Evolutionary conservation across 2,329 filamentous ascomycete species (phyloP).

Genomic region (Didymellaceae sp.): DNA sequence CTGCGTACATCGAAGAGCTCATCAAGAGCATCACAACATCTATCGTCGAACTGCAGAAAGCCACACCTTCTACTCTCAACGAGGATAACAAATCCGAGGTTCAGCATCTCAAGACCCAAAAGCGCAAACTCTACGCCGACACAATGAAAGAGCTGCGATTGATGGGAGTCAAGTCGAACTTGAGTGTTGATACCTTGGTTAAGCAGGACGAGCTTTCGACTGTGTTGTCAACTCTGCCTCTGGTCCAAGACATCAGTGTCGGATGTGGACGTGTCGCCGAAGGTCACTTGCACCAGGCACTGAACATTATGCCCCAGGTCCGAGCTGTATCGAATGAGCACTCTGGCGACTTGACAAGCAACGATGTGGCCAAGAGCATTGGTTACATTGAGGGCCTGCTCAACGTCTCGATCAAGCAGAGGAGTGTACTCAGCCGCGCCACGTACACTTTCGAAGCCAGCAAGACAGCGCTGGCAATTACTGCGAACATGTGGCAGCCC

Average conservation of each 20-base stretch:
- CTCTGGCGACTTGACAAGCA: slow-evolving; percentile 81
- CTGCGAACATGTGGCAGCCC: slow-evolving; percentile 37
- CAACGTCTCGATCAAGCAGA: slow-evolving; percentile 67
- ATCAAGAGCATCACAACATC: slow-evolving; percentile 70
- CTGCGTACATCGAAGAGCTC: slow-evolving; percentile 70
- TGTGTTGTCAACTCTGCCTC: slow-evolving; percentile 66
- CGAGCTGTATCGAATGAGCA: slow-evolving; percentile 74
- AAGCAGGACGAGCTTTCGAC: slow-evolving; percentile 74
- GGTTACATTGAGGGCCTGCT: slow-evolving; percentile 89
- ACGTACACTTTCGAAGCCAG: slow-evolving; percentile 46
- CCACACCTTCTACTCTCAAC: slow-evolving; percentile 79
- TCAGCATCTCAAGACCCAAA: slow-evolving; percentile 88
- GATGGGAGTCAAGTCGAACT: slow-evolving; percentile 89
- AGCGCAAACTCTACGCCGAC: slow-evolving; percentile 88
- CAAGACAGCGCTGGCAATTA: slow-evolving; percentile 45
- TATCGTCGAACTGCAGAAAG: slow-evolving; percentile 77
- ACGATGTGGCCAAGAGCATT: slow-evolving; percentile 78
- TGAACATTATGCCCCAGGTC: slow-evolving; percentile 74
- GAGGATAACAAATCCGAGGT: slow-evolving; percentile 85
- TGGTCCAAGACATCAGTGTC: slow-evolving; percentile 36
- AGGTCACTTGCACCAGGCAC: slow-evolving; percentile 77
- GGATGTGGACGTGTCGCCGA: slow-evolving; percentile 55
- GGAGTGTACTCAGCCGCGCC: slow-evolving; percentile 51
- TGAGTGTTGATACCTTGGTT: slow-evolving; percentile 74
- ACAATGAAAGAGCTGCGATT: slow-evolving; percentile 80